phyloP scores from a whole-genome alignment of 2,329 filamentous ascomycete genomes.

The Allantophomopsis lycopodina region DNA sequence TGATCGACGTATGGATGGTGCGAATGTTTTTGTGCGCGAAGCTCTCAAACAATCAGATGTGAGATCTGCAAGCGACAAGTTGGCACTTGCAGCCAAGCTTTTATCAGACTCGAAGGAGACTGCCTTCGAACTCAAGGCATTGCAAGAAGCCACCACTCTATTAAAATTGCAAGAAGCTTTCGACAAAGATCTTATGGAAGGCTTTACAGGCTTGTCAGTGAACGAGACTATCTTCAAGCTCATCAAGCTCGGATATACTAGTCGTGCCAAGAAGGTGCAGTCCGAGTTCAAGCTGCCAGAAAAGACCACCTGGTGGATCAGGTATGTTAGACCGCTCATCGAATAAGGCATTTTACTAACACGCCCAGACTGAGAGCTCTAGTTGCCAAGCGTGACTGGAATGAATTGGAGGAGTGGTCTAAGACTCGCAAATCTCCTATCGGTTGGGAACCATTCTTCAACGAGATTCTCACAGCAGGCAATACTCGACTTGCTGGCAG shows the following conservation, averaged over 20 bases:
- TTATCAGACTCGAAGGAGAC: slow-evolving; percentile 74
- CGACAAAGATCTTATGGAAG: slow-evolving; percentile 67
- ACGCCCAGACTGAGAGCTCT: slow-evolving; percentile 60
- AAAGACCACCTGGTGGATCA: slow-evolving; percentile 77
- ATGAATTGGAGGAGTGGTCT: slow-evolving; percentile 75
- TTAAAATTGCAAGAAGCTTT: slow-evolving; percentile 78
- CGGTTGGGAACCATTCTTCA: slow-evolving; percentile 96
- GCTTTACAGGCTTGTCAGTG: slow-evolving; percentile 71
- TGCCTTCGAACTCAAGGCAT: slow-evolving; percentile 55
- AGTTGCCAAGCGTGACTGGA: slow-evolving; percentile 83
- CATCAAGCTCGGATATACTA: slow-evolving; percentile 67
- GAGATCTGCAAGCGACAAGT: slow-evolving; percentile 65
- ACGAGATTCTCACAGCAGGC: slow-evolving; percentile 74
- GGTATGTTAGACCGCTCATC: slow-evolving; percentile 25
- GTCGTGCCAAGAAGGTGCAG: slow-evolving; percentile 76
- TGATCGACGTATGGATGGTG: slow-evolving; percentile 77
- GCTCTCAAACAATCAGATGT: slow-evolving; percentile 61
- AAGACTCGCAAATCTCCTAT: slow-evolving; percentile 77
- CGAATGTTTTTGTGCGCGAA: slow-evolving; percentile 76
- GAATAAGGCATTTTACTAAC: too few species aligned
- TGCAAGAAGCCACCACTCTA: slow-evolving; percentile 70
- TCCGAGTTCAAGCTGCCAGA: slow-evolving; percentile 89
- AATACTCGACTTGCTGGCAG: slow-evolving; percentile 73
- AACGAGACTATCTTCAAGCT: slow-evolving; percentile 90
- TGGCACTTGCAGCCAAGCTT: slow-evolving; percentile 74